A percentile compares a stretch with the other conserved stretches of the same genome.
These are phyloP conservation scores for Incumbomyces delicatus DNA, from an alignment of 2,329 filamentous ascomycete genomes.

Conservation along the genomic window DNA sequence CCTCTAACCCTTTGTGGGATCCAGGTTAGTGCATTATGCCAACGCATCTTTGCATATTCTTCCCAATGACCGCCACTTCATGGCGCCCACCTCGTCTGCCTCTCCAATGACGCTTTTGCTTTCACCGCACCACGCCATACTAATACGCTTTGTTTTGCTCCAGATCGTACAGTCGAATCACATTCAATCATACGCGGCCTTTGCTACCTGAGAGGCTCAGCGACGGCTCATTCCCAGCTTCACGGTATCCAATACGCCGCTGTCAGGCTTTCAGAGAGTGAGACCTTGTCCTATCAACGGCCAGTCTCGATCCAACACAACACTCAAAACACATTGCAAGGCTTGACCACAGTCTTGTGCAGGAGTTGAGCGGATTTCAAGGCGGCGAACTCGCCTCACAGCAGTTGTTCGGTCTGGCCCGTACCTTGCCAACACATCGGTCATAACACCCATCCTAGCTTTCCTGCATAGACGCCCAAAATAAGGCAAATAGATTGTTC, in stretches of 20 bases:
- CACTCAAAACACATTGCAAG: neutral
- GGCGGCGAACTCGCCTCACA: conserved; percentile 2
- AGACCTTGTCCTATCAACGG: neutral
- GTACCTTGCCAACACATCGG: conserved; percentile 35
- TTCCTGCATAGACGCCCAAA: conserved; percentile 38
- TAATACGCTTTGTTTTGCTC: conserved; percentile 14
- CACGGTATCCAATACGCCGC: conserved; percentile 7
- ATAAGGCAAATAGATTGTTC: conserved; percentile 16
- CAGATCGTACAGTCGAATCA: conserved; percentile 20
- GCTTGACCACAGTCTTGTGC: neutral
- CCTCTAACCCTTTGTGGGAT: conserved; percentile 10
- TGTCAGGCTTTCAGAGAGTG: conserved; percentile 15
- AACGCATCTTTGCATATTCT: conserved; percentile 18
- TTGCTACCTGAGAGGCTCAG: conserved; percentile 3
- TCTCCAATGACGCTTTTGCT: conserved; percentile 16
- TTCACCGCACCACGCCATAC: conserved; percentile 15
- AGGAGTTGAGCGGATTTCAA: neutral
- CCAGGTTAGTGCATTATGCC: conserved; percentile 20
- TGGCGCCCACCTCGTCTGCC: conserved; percentile 12
- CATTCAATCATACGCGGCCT: conserved; percentile 7
- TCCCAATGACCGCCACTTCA: conserved; percentile 18
- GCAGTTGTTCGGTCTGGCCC: conserved; percentile 5
- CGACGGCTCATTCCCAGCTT: neutral
- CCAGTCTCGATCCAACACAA: conserved; percentile 6
- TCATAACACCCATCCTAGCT: conserved; percentile 26